These are phyloP conservation scores for Hordeum vulgare DNA, from an alignment of 176 grass and related monocot species.

Conservation along the genomic window MorexV3_pseudomolecules_assembly NC_058521.1:572962560-572963059, in stretches of 20 bases:
- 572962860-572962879: constrained; percentile 54
- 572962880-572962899: too few relatives aligned
- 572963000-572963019: too few relatives aligned
- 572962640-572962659: constrained; percentile 68
- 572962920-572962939: too few relatives aligned
- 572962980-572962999: too few relatives aligned
- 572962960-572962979: too few relatives aligned
- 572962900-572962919: too few relatives aligned
- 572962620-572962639: constrained; percentile 46
- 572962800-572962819: constrained; percentile 76
- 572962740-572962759: constrained; percentile 88
- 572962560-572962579: constrained; percentile 88
- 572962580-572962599: constrained; percentile 69
- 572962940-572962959: too few relatives aligned
- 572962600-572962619: constrained; percentile 57
- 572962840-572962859: constrained; percentile 82
- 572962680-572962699: constrained; percentile 95
- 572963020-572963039: too few relatives aligned
- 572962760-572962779: too few relatives aligned
- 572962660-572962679: constrained; percentile 70
- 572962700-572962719: constrained; percentile 76
- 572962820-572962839: constrained; percentile 82
- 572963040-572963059: too few relatives aligned
- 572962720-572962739: constrained; percentile 97
- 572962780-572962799: too few relatives aligned